Evolutionary conservation across 805 yeast species (phyloP).

Genomic region (Yarrowia deformans): DNA sequence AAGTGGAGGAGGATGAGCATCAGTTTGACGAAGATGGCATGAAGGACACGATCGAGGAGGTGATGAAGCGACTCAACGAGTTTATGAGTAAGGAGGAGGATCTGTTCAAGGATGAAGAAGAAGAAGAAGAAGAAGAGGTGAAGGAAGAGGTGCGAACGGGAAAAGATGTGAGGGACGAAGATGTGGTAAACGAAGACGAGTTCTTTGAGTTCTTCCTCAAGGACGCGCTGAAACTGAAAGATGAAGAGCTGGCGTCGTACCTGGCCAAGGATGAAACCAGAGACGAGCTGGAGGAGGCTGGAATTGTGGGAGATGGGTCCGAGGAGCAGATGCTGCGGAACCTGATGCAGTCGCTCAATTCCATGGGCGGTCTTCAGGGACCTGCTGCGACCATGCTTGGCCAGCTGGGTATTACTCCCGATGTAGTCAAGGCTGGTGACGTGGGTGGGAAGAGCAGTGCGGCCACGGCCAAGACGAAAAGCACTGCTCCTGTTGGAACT

Average conservation of each 20-base stretch:
- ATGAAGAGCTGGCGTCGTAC: slow-evolving; percentile 47
- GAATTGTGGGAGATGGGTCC: slow-evolving; percentile 38
- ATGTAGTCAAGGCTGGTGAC: background rate
- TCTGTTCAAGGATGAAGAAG: slow-evolving; percentile 43
- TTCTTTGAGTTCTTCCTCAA: slow-evolving; percentile 69
- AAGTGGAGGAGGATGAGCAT: slow-evolving; percentile 36
- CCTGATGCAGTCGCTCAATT: slow-evolving; percentile 47
- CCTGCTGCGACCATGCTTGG: slow-evolving; percentile 53
- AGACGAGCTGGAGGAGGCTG: slow-evolving; percentile 41
- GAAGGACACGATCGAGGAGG: slow-evolving; percentile 40
- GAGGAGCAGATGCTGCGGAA: slow-evolving; percentile 44
- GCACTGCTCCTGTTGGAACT: background rate
- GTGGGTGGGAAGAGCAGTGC: no score
- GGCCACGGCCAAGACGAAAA: background rate
- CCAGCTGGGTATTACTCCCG: slow-evolving; percentile 45
- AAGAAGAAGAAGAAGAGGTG: slow-evolving; percentile 44
- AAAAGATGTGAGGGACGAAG: slow-evolving; percentile 42
- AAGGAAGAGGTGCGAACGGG: background rate
- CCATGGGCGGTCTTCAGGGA: slow-evolving; percentile 49
- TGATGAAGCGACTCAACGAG: slow-evolving; percentile 44
- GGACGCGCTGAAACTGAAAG: slow-evolving; percentile 60
- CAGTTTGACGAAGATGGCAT: slow-evolving; percentile 37
- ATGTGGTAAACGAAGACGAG: slow-evolving; percentile 69
- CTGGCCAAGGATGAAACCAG: slow-evolving; percentile 36
- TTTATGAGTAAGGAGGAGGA: slow-evolving; percentile 43